Evolutionary conservation across 2,329 filamentous ascomycete species (phyloP).

Genomic region (Leptodontidium sp.): DNA sequence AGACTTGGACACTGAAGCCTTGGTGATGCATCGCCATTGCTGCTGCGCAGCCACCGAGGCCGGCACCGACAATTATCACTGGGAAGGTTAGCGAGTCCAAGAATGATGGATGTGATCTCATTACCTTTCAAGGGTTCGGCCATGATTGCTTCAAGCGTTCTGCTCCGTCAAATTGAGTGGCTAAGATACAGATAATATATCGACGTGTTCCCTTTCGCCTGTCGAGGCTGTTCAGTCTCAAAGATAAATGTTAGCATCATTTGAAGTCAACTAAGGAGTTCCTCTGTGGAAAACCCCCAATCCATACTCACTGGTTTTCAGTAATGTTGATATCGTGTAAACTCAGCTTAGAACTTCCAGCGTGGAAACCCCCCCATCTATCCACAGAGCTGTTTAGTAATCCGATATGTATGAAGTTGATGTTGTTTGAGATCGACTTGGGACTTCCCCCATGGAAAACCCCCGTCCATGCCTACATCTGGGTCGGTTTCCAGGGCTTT

Average conservation of each 20-base stretch:
- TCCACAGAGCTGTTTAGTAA: no score
- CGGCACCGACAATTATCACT: slow-evolving; percentile 60
- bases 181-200: no score
- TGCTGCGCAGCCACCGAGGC: slow-evolving; percentile 58
- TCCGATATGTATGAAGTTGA: no score
- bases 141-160: slow-evolving; percentile 1
- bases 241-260: neutral
- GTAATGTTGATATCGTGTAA: neutral
- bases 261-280: neutral
- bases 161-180: no score
- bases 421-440: no score
- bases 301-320: no score
- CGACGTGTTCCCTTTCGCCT: no score
- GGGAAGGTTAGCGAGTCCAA: slow-evolving; percentile 16
- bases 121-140: slow-evolving; percentile 30
- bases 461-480: no score
- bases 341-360: neutral
- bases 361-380: neutral
- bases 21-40: slow-evolving; percentile 58
- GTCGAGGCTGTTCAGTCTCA: neutral
- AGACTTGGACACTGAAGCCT: slow-evolving; percentile 51
- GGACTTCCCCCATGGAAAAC: no score
- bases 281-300: neutral
- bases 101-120: no score
- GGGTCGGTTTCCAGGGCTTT: no score